Evolutionary conservation across 1,139 yeast species (phyloP), one percentile per base, ranked within the genome.

Genomic region (Candida glucosophila): DNA sequence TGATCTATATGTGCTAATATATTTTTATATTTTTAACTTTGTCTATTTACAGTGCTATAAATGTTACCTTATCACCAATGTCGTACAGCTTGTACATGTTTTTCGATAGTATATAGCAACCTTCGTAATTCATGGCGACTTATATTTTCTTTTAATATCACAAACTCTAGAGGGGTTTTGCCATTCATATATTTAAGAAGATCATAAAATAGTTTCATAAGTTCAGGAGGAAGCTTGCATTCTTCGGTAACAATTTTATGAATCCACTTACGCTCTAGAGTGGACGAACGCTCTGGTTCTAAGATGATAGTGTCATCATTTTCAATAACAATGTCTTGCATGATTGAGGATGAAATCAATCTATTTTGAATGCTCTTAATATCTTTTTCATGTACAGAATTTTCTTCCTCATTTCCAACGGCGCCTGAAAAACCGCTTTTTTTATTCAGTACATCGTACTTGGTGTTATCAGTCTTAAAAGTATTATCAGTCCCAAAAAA

Each of bases 111-210:
- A 20, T 58, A 52, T n/a, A 81, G 47, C 18, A 86, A 48, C 32
- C 66, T 67, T 31, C 77, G 64, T 25, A 85, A 48, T 15, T 85
- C 94, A 29, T 67, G 71, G 22, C 93, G 57, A 2, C 83, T 62
- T 3, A 90, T 53, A 25, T 72, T 72, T 40, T 86, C 97, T 33
- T 71, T 71, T 10, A 77, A 53, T 30, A 81, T 55, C 9, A 83
- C 64, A 33, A 80, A 59, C 41, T 90, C 98, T 34, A 88, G 54
- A 0, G 96, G 77, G 22, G 70, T 69, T 33, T 68, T 72, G 0
- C 98, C 97, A 46, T 90, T 83, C 71, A 90, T 77, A 44, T 88
- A 82, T 47, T 82, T 83, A 38, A 79, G 55, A 24, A 86, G 44
- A 37, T 72, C 73, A 52, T 79, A 76, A 49, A 90, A 88, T 3